phyloP scores from a whole-genome alignment of 73 alveolate genomes.

The Paramecium tetraurelia region DNA sequence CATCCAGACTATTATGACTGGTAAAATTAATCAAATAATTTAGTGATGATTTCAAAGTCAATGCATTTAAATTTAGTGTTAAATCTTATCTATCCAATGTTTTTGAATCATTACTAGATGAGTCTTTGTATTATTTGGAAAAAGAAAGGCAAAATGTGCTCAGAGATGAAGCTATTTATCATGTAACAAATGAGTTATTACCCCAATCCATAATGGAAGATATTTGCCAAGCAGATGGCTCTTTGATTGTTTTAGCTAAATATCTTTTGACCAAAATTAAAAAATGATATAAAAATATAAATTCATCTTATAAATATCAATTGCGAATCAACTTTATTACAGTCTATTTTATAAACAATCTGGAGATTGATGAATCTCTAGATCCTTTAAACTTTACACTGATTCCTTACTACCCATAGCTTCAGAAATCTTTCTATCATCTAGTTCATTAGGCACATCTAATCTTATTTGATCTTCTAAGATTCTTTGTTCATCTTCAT shows the following conservation, averaged over 20 bases:
- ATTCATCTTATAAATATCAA: neutral
- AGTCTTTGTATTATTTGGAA: constrained; percentile 60
- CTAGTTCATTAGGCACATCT: neutral
- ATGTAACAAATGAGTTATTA: constrained; percentile 36
- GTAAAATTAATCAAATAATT: neutral
- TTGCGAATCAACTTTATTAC: neutral
- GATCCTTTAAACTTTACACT: neutral
- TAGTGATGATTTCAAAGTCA: constrained; percentile 50
- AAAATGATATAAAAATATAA: neutral
- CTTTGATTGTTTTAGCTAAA: constrained; percentile 53
- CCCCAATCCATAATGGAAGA: constrained; percentile 49
- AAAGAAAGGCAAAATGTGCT: constrained; percentile 55
- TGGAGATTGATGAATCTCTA: neutral
- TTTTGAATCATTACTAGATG: constrained; percentile 61
- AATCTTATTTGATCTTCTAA: neutral
- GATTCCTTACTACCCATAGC: neutral
- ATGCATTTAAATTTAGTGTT: constrained; percentile 59
- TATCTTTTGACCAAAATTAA: constrained; percentile 51
- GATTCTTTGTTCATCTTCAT: neutral
- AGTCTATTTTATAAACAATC: neutral
- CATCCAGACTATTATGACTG: constrained; percentile 43
- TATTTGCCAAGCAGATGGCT: constrained; percentile 58
- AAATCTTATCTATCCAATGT: constrained; percentile 61
- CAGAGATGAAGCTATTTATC: constrained; percentile 56
- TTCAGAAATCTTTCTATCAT: neutral